These are phyloP conservation scores for Mycocalia duriaeana DNA, from an alignment of 1,284 basidiomycete species.

Conservation along the genomic window DNA sequence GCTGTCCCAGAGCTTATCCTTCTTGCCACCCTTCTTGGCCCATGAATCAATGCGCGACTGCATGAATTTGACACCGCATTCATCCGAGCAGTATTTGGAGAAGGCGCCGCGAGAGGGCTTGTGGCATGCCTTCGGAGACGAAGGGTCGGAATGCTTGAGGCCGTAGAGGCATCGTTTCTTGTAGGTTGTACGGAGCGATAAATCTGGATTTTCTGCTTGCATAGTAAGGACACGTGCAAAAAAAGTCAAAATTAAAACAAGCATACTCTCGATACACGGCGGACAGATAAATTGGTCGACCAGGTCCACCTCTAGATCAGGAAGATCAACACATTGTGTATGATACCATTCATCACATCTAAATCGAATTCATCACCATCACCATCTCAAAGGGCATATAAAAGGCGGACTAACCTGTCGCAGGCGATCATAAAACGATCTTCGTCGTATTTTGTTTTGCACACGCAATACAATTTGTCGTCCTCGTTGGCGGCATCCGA, in stretches of 20 bases:
- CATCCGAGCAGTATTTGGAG: conserved; percentile 82
- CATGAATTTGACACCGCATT: conserved; percentile 70
- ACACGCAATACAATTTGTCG: conserved; percentile 79
- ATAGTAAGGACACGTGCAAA: conserved; percentile 7
- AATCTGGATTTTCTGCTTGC: conserved; percentile 51
- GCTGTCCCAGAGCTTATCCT: conserved; percentile 61
- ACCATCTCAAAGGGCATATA: too few relatives aligned
- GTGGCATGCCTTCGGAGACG: conserved; percentile 63
- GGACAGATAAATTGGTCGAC: conserved; percentile 87
- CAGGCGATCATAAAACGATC: conserved; percentile 87
- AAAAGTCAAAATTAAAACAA: conserved; percentile 1
- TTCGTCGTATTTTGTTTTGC: conserved; percentile 77
- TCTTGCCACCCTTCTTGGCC: conserved; percentile 54
- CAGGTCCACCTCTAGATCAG: conserved; percentile 72
- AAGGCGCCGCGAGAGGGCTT: conserved; percentile 72
- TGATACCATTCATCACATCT: conserved; percentile 92
- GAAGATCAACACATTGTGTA: conserved; percentile 72
- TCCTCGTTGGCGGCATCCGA: conserved; percentile 59
- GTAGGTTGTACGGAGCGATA: conserved; percentile 69
- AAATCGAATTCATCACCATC: too few relatives aligned
- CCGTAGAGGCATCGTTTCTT: conserved; percentile 70
- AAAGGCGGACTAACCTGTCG: conserved; percentile 53
- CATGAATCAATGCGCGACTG: conserved; percentile 55
- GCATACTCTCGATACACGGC: conserved; percentile 66
- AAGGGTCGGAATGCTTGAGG: conserved; percentile 53